phyloP scores from a whole-genome alignment of 768 basidiomycete genomes.

The Suillus subluteus region DNA sequence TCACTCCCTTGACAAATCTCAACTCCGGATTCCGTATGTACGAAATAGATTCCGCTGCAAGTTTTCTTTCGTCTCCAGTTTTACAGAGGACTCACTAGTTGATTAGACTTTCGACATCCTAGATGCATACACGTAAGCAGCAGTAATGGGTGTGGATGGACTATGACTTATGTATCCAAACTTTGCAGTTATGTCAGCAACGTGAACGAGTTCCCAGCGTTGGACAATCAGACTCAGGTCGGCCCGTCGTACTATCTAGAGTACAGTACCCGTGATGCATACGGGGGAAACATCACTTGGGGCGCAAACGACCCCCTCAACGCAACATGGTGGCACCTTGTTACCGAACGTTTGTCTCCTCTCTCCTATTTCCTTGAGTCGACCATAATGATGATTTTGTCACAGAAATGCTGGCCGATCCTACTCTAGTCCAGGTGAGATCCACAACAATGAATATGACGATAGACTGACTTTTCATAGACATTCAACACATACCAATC shows the following conservation, averaged over 20 bases:
- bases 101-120: conserved; percentile 70
- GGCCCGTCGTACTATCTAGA: conserved; percentile 65
- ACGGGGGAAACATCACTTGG: conserved; percentile 60
- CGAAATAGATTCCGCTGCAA: conserved; percentile 41
- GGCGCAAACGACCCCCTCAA: conserved; percentile 65
- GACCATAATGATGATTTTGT: neutral
- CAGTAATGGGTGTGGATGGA: neutral
- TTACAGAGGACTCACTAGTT: neutral
- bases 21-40: conserved; percentile 70
- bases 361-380: neutral
- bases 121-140: conserved; percentile 70
- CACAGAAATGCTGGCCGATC: conserved; percentile 28
- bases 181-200: conserved; percentile 62
- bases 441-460: neutral
- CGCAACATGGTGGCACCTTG: conserved; percentile 79
- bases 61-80: conserved; percentile 10
- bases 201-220: conserved; percentile 55
- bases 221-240: conserved; percentile 56
- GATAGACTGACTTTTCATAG: conserved; percentile 32
- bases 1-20: conserved; percentile 67
- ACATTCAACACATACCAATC: conserved; percentile 70
- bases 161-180: neutral
- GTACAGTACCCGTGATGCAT: conserved; percentile 71
- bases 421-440: conserved; percentile 26
- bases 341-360: conserved; percentile 60